Conservation (phyloP, 2,329 filamentous ascomycete species). For the Gliomastix tumulicola region DNA sequence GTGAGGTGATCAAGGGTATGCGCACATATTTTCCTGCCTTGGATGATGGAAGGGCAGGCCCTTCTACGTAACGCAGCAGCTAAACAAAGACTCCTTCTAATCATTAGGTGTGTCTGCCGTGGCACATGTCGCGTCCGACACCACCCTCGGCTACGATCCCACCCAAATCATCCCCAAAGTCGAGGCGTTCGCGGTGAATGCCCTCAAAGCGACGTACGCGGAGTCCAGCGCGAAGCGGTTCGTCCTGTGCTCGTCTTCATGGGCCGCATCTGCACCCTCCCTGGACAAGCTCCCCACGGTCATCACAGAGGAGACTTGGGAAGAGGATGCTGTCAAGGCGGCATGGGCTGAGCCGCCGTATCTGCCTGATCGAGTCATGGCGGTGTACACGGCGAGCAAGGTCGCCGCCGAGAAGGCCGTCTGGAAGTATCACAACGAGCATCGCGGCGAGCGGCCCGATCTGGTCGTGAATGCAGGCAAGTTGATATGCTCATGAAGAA, state of each 20-base stretch:
- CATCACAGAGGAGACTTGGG: slow-evolving; percentile 20
- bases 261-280: slow-evolving; percentile 10
- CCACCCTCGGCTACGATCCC: slow-evolving; percentile 24
- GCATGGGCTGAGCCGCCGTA: slow-evolving; percentile 26
- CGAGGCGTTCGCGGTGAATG: slow-evolving; percentile 15
- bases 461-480: slow-evolving; percentile 12
- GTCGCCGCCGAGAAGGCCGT: slow-evolving; percentile 19
- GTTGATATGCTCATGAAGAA: not conserved
- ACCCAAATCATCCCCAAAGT: slow-evolving; percentile 27
- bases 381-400: slow-evolving; percentile 27
- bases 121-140: slow-evolving; percentile 27
- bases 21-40: not conserved
- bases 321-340: slow-evolving; percentile 18
- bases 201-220: slow-evolving; percentile 24
- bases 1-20: slow-evolving; percentile 17
- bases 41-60: not conserved
- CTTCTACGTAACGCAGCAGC: too few species aligned
- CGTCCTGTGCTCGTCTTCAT: slow-evolving; percentile 28
- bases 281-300: slow-evolving; percentile 10
- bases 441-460: slow-evolving; percentile 11
- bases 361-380: slow-evolving; percentile 10
- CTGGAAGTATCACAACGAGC: slow-evolving; percentile 20
- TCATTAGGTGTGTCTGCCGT: slow-evolving; percentile 19
- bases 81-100: too few species aligned
- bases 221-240: slow-evolving; percentile 28